phyloP scores from a whole-genome alignment of 768 basidiomycete genomes.

The Rhodotorula babjevae region DNA sequence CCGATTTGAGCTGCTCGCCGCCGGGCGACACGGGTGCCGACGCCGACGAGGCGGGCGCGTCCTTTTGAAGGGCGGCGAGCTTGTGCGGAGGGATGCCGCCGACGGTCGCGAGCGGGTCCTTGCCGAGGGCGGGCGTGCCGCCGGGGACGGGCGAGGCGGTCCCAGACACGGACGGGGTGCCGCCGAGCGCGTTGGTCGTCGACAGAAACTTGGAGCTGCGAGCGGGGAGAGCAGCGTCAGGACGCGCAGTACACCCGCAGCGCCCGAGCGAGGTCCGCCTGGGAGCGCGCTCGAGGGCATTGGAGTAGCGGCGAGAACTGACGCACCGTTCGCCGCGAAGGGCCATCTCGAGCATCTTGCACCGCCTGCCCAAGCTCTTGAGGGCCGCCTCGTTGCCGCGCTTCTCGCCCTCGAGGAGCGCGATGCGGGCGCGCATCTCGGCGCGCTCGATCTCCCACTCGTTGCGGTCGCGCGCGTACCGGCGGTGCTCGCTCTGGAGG shows the following conservation, averaged over 20 bases:
- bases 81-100: constrained; percentile 59
- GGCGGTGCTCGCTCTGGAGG: constrained; percentile 94
- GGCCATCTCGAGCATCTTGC: constrained; percentile 99
- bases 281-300: no score
- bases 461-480: constrained; percentile 96
- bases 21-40: no score
- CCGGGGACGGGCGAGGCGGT: constrained; percentile 28
- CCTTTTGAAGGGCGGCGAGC: constrained; percentile 56
- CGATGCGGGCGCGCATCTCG: constrained; percentile 98
- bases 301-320: no score
- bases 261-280: no score
- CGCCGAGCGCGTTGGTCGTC: constrained; percentile 28
- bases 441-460: constrained; percentile 99
- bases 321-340: constrained; percentile 84
- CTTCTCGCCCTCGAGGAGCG: constrained; percentile 91
- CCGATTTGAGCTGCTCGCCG: constrained; percentile 19
- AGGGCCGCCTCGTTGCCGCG: constrained; percentile 96
- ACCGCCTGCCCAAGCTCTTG: constrained; percentile 88
- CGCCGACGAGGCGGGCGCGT: not conserved
- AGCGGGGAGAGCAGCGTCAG: not conserved
- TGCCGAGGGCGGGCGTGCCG: not conserved
- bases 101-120: not conserved
- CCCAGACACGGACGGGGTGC: constrained; percentile 22
- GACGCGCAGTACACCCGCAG: no score
- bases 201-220: constrained; percentile 35